These are phyloP conservation scores for Vigna trinervia DNA, from an alignment of 306 rosid genomes.

Conservation along the genomic window DNA sequence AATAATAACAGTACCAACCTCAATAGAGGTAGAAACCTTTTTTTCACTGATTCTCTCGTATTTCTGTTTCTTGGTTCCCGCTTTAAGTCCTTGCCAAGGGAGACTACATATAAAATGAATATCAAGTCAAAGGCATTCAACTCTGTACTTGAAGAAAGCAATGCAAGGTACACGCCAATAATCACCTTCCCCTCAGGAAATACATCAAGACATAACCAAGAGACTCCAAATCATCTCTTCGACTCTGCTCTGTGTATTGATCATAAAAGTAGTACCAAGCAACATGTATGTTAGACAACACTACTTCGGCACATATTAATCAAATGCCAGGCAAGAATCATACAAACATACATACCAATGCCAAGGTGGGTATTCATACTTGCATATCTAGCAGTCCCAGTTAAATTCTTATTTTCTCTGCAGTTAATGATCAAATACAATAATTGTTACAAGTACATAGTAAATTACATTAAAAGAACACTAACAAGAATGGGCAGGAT, in stretches of 20 bases:
- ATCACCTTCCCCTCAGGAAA: conserved; percentile 89
- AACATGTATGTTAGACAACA: conserved; percentile 27
- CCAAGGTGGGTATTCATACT: conserved; percentile 73
- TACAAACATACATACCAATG: conserved; percentile 28
- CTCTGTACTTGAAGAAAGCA: conserved; percentile 33
- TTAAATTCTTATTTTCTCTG: conserved; percentile 91
- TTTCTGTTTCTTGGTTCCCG: conserved; percentile 88
- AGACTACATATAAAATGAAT: conserved; percentile 59
- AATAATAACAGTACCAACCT: conserved; percentile 52
- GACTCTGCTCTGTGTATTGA: conserved; percentile 73
- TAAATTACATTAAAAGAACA: conserved; percentile 12
- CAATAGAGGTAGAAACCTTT: conserved; percentile 83
- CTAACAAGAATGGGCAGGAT: neutral
- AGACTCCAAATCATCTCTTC: conserved; percentile 92
- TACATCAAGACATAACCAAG: conserved; percentile 92
- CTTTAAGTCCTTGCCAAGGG: conserved; percentile 95
- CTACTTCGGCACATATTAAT: neutral
- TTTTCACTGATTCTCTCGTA: conserved; percentile 88
- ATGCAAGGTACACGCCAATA: conserved; percentile 31
- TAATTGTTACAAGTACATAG: neutral
- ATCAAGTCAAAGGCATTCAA: conserved; percentile 36
- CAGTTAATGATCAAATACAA: conserved; percentile 37
- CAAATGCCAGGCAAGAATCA: conserved; percentile 27
- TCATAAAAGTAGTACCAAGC: conserved; percentile 39
- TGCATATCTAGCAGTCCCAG: conserved; percentile 95